These are phyloP conservation scores for Gilbertella persicaria DNA, from an alignment of 371 early-diverging fungal genomes.

Conservation along the genomic window DNA sequence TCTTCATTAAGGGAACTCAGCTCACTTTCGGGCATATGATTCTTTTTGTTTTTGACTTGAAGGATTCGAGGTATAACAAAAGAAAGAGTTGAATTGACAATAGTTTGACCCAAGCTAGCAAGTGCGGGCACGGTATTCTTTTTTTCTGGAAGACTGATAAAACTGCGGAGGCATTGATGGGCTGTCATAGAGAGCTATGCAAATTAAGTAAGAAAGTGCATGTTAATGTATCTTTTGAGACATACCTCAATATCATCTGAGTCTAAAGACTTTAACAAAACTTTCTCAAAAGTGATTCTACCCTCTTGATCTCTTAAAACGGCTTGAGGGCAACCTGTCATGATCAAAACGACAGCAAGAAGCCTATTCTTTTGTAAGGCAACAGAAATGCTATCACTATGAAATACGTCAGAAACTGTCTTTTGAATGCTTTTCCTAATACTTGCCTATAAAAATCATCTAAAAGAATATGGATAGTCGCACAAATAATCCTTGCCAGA, in stretches of 20 bases:
- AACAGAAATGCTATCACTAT: constrained; percentile 9
- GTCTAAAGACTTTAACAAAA: constrained; percentile 30
- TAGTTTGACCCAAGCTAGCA: constrained; percentile 29
- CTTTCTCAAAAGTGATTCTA: constrained; percentile 24
- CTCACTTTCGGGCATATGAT: constrained; percentile 5
- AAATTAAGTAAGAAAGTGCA: background rate
- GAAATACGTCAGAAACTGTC: too few relatives aligned
- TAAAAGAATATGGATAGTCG: constrained; percentile 36
- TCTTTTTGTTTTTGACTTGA: constrained; percentile 15
- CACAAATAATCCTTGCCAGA: constrained; percentile 35
- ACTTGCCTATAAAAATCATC: constrained; percentile 32
- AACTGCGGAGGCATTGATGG: constrained; percentile 53
- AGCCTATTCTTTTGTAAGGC: constrained; percentile 40
- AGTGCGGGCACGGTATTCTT: constrained; percentile 24
- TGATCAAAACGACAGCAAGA: constrained; percentile 40
- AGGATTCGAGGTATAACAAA: constrained; percentile 33
- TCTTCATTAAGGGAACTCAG: constrained; percentile 35
- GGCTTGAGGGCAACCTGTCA: constrained; percentile 48
- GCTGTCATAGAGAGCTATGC: constrained; percentile 41
- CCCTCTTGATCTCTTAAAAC: constrained; percentile 26
- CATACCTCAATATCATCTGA: constrained; percentile 34
- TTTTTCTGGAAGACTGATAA: constrained; percentile 46
- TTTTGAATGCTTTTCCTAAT: background rate
- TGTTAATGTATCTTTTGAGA: background rate
- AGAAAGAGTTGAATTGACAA: constrained; percentile 34